phyloP scores from a whole-genome alignment of 495 filamentous ascomycete genomes.

The Neurospora intermedia region DNA sequence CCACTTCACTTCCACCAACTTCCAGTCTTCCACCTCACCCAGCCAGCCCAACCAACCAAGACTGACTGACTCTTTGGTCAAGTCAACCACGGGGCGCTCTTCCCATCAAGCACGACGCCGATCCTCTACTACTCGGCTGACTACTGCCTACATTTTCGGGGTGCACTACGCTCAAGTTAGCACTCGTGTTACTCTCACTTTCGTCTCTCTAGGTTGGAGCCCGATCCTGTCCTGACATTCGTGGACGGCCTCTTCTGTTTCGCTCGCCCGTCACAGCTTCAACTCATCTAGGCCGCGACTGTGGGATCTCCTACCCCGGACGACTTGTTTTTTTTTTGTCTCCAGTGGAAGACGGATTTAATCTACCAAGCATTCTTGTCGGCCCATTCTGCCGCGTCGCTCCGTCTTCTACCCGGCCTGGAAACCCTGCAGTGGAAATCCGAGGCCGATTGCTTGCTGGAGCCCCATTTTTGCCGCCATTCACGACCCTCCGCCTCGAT shows the following conservation, averaged over 20 bases:
- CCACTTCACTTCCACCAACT: background rate
- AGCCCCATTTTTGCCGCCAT: background rate
- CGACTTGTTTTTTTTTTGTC: background rate
- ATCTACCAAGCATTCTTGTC: background rate
- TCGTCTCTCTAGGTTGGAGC: background rate
- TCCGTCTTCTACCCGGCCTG: background rate
- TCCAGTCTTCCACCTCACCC: background rate
- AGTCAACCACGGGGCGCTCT: background rate
- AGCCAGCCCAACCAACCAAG: background rate
- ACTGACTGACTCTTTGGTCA: background rate
- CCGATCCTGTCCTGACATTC: background rate
- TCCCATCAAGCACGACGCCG: background rate
- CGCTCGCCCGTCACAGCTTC: background rate
- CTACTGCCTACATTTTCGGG: background rate
- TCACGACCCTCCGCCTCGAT: background rate
- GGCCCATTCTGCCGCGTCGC: background rate
- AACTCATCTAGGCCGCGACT: background rate
- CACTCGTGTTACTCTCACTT: background rate
- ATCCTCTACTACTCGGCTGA: background rate
- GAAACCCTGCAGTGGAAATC: background rate
- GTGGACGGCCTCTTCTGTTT: background rate
- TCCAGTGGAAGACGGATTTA: background rate
- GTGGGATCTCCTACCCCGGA: background rate
- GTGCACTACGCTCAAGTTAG: background rate
- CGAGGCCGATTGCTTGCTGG: background rate